A percentile compares a stretch with the other conserved stretches of the same genome.
phyloP scores from a whole-genome alignment of 1,284 basidiomycete species.

The Tilletia walkeri region DNA sequence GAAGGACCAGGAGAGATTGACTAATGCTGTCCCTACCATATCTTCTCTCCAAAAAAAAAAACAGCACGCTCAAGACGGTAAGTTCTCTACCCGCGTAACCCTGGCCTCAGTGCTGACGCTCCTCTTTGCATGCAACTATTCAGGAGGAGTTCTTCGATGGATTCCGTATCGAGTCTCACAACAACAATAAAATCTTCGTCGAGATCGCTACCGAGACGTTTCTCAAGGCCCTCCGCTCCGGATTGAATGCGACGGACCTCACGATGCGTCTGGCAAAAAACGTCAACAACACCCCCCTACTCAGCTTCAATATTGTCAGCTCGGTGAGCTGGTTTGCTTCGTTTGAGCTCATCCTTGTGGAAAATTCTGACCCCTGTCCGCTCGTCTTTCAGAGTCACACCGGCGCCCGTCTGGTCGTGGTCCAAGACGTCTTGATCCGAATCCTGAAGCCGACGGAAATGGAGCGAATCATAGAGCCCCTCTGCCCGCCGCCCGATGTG shows the following conservation, averaged over 20 bases:
- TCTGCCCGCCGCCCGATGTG: slow-evolving; percentile 52
- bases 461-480: slow-evolving; percentile 48
- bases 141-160: slow-evolving; percentile 41
- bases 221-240: slow-evolving; percentile 46
- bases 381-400: slow-evolving; percentile 29
- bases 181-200: slow-evolving; percentile 55
- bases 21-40: not conserved
- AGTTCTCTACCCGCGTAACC: not conserved
- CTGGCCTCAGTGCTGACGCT: not conserved
- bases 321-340: slow-evolving; percentile 24
- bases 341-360: not conserved
- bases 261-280: slow-evolving; percentile 50
- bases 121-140: not conserved
- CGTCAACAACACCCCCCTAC: slow-evolving; percentile 46
- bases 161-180: slow-evolving; percentile 55
- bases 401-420: slow-evolving; percentile 45
- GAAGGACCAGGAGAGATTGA: no score
- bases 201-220: slow-evolving; percentile 54
- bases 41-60: slow-evolving; percentile 19
- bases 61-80: not conserved
- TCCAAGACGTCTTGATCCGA: slow-evolving; percentile 53
- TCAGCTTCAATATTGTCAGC: slow-evolving; percentile 45
- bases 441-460: slow-evolving; percentile 52
- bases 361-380: not conserved
- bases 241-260: slow-evolving; percentile 40